Evolutionary conservation across 768 basidiomycete species (phyloP).

Genomic region (Mrakia blollopis): DNA sequence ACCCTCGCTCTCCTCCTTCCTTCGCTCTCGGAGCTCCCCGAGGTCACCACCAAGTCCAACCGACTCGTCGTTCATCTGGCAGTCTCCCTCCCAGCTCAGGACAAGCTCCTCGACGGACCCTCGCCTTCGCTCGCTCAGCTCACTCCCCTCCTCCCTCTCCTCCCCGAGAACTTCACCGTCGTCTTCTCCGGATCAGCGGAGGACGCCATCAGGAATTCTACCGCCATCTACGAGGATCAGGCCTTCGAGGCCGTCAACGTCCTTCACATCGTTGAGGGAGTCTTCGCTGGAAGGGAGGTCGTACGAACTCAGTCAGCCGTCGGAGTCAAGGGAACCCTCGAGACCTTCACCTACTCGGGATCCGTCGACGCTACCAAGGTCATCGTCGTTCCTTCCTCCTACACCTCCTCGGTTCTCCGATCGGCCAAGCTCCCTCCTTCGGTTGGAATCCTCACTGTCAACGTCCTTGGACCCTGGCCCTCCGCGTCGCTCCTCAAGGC

Average conservation of each 20-base stretch:
- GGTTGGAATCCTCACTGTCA: conserved; percentile 65
- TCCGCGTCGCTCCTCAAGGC: conserved; percentile 55
- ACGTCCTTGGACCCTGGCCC: conserved; percentile 77
- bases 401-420: conserved; percentile 68
- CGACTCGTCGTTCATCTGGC: conserved; percentile 81
- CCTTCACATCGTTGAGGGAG: conserved; percentile 86
- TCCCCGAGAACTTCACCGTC: conserved; percentile 59
- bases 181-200: conserved; percentile 78
- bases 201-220: conserved; percentile 71
- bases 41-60: conserved; percentile 53
- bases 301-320: conserved; percentile 48
- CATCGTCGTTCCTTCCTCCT: conserved; percentile 53
- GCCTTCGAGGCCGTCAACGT: conserved; percentile 54
- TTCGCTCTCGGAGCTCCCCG: conserved; percentile 66
- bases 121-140: conserved; percentile 56
- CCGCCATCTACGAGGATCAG: conserved; percentile 66
- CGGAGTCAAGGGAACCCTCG: conserved; percentile 46
- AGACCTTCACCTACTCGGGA: conserved; percentile 72
- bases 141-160: conserved; percentile 57
- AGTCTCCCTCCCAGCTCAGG: conserved; percentile 47
- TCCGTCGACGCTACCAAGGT: conserved; percentile 59
- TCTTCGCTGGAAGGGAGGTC: conserved; percentile 69
- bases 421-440: conserved; percentile 48
- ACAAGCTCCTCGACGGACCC: conserved; percentile 13
- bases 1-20: conserved; percentile 79